Evolutionary conservation across 1,284 basidiomycete genomes (phyloP).

Genomic region (Ganoderma sp.): DNA sequence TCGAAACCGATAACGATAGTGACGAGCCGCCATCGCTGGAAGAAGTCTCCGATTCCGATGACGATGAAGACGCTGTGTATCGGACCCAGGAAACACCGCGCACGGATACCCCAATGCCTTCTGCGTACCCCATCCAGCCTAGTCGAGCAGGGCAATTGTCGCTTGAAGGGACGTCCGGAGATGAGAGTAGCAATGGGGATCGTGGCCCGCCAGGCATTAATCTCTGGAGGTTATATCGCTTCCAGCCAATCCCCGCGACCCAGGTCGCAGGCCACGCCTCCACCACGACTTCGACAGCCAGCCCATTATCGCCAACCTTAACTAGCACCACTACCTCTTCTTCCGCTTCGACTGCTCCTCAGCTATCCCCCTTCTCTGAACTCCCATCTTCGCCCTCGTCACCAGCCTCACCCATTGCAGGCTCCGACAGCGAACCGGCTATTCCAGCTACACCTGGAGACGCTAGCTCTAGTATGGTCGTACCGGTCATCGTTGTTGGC

Average conservation of each 20-base stretch:
- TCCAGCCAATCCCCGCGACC: conserved; percentile 63
- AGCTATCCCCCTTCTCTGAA: conserved; percentile 10
- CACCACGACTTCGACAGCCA: conserved; percentile 30
- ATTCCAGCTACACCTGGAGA: conserved; percentile 24
- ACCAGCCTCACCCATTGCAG: background rate
- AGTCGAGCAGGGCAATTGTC: conserved; percentile 23
- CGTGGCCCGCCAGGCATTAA: conserved; percentile 57
- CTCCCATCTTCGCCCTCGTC: background rate
- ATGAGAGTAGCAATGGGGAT: conserved; percentile 24
- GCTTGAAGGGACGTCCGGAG: background rate
- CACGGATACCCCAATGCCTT: conserved; percentile 34
- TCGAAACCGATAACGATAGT: conserved; percentile 30
- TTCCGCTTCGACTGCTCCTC: conserved; percentile 13
- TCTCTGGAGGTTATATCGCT: conserved; percentile 82
- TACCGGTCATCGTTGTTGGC: conserved; percentile 82
- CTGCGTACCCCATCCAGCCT: conserved; percentile 22
- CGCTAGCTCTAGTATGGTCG: conserved; percentile 53
- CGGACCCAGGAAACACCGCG: conserved; percentile 22
- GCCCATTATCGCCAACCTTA: conserved; percentile 15
- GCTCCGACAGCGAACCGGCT: conserved; percentile 22
- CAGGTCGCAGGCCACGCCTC: conserved; percentile 34
- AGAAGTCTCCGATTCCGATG: conserved; percentile 32
- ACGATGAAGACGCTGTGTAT: conserved; percentile 16
- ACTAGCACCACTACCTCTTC: conserved; percentile 11
- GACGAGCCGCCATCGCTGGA: conserved; percentile 40